Evolutionary conservation across 2,329 filamentous ascomycete genomes (phyloP).

Genomic region (Fusarium burgessii): DNA sequence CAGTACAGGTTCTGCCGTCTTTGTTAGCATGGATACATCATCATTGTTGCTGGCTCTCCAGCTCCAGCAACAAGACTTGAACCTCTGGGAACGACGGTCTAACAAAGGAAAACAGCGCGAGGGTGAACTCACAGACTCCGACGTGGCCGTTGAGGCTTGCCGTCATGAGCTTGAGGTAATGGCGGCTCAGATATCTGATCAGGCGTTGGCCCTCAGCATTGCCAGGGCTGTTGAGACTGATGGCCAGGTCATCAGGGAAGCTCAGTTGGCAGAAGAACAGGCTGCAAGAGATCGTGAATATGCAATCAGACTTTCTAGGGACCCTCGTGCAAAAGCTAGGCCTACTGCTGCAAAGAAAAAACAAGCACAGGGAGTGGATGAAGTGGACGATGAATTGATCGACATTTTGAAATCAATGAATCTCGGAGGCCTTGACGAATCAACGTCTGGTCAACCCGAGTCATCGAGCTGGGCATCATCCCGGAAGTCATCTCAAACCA

Average conservation of each 20-base stretch:
- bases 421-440: neutral
- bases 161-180: constrained; percentile 1
- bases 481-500: neutral
- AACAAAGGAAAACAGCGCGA: constrained; percentile 27
- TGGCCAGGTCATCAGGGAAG: neutral
- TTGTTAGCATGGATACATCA: neutral
- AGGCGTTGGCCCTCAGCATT: constrained; percentile 6
- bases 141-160: constrained; percentile 8
- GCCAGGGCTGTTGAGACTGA: constrained; percentile 16
- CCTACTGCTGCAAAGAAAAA: neutral
- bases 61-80: constrained; percentile 22
- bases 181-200: neutral
- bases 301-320: neutral
- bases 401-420: constrained; percentile 1
- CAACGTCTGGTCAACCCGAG: neutral
- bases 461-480: neutral
- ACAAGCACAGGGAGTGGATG: neutral
- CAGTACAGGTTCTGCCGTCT: rapidly evolving
- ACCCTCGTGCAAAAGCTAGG: neutral
- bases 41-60: constrained; percentile 14
- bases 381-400: neutral
- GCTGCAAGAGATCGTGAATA: constrained; percentile 1
- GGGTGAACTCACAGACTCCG: neutral
- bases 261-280: neutral
- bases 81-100: neutral